Evolutionary conservation across 768 basidiomycete genomes (phyloP), one percentile per base, ranked within the genome.

Genomic region (Pleurotus pulmonarius): DNA sequence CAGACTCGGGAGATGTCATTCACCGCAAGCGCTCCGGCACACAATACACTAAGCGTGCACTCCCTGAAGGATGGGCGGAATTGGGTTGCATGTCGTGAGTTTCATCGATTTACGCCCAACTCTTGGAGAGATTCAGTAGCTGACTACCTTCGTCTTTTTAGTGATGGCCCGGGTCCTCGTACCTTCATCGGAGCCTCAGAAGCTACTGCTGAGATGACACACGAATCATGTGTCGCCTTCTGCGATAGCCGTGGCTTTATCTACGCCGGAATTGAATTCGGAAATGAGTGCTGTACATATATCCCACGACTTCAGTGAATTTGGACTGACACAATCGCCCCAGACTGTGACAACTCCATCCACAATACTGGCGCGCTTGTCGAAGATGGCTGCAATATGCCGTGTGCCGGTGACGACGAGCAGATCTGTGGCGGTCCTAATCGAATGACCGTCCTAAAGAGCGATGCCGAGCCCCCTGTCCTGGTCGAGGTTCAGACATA

Each of bases 381-480:
- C 15, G 34, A 46, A 9, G 26, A 43, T 49, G 47, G 46, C n/a
- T 64, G 63, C 40, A 62, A 58, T 49, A 58, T 62, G 61, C 48
- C 63, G 25, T 64, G 63, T 45, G 49, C 57, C 6, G 61, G 63
- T 4, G 49, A 64, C 44, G 15, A 45, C 6, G 20, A 56, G 7
- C 44, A 62, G 46, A 34, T 46, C 11, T 64, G 63, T 49, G 63
- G 63, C 12, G 63, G 56, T 8, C 39, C 58, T 20, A 46, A 55
- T 41, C 48, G 20, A 4, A 25, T 53, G 54, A 58, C 37, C 22
- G 49, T 58, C 24, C 52, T 45, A 12, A 55, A 49, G 34, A 13
- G 39, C 5, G 38, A n/a, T 5, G 51, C 54, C 4, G 34, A 34
- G 39, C 59, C 60, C 5, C 37, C 55, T 39, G 49, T 24, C 39